Evolutionary conservation across 2,329 filamentous ascomycete genomes (phyloP), one percentile per base, ranked within the genome.

Genomic region (Geosmithia putterillii): DNA sequence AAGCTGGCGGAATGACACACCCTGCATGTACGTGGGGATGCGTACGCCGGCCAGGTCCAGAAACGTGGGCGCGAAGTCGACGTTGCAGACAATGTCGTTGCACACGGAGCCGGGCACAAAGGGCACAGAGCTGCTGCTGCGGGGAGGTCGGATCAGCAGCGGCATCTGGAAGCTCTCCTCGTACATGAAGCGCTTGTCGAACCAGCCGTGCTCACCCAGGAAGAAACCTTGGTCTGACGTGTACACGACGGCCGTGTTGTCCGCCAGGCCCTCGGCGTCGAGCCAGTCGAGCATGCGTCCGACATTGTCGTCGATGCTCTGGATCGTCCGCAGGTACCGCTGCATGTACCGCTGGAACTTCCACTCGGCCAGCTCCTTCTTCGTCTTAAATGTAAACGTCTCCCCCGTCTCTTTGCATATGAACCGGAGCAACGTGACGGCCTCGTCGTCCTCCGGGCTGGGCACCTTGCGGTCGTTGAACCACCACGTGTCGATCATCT

Each of bases 121-220:
- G n/a, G n/a, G n/a, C n/a, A n/a, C 43, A 38, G 44, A 74, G 70
- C 42, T 60, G 59, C 0, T 42, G 46, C 0, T n/a, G n/a, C n/a
- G n/a, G n/a, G 71, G 70, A 40, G 69, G 70, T 0, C 66, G 62
- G 8, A 70, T 59, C 3, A 74, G 51, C 40, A 74, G 71, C 0
- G 71, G 71, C 71, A 75, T 74, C 53, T 74, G 70, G 55, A 75
- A 74, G 14, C 59, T 64, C 52, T 75, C 69, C 47, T 76, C 71
- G 53, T 75, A 75, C 66, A 75, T 74, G 53, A 75, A 74, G 3
- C 71, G 65, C 55, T 75, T 75, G 52, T 74, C 72, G 49, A 74
- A 74, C 71, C 70, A 75, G 43, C 71, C 71, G 46, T 75, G 72
- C 45, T 75, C 71, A 7, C 71, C 71, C 0, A 75, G 63, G 52